Conservation (phyloP, 768 basidiomycete species). For the Collybiopsis luxurians region DNA sequence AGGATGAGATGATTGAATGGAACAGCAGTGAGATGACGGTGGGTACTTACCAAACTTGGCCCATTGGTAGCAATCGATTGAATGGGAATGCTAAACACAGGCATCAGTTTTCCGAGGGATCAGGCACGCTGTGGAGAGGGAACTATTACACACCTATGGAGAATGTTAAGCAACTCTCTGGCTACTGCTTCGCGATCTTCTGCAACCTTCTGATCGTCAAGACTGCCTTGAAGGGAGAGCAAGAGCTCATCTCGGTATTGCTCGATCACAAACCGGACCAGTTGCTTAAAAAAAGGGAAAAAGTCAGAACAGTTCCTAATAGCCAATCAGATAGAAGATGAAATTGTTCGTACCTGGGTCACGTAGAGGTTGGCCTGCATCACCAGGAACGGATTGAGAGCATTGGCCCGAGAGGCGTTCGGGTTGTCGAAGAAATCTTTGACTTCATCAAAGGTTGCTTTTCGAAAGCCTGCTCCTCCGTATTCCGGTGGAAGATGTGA, state of each 20-base stretch:
- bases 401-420: slow-evolving; percentile 80
- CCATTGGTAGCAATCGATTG: slow-evolving; percentile 91
- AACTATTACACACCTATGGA: slow-evolving; percentile 58
- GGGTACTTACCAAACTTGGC: slow-evolving; percentile 59
- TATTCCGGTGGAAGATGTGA: slow-evolving; percentile 55
- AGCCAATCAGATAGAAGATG: slow-evolving; percentile 1
- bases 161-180: slow-evolving; percentile 80
- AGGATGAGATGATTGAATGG: not conserved
- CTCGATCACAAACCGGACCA: slow-evolving; percentile 88
- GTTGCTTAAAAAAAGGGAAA: slow-evolving; percentile 55
- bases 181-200: slow-evolving; percentile 83
- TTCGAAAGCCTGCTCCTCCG: slow-evolving; percentile 70
- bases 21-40: not conserved
- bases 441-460: slow-evolving; percentile 84
- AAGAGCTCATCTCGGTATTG: slow-evolving; percentile 89
- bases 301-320: not conserved
- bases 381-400: slow-evolving; percentile 86
- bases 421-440: slow-evolving; percentile 92
- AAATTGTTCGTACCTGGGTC: slow-evolving; percentile 67
- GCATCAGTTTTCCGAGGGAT: slow-evolving; percentile 8
- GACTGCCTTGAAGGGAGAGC: slow-evolving; percentile 58
- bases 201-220: slow-evolving; percentile 63
- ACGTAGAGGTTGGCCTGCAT: slow-evolving; percentile 93
- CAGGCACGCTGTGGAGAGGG: not conserved
- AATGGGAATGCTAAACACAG: slow-evolving; percentile 70